A percentile compares a stretch with the other conserved stretches of the same genome.
Evolutionary conservation across 176 grass and related monocot genomes (phyloP).

Genomic region (Poa pratensis): DNA sequence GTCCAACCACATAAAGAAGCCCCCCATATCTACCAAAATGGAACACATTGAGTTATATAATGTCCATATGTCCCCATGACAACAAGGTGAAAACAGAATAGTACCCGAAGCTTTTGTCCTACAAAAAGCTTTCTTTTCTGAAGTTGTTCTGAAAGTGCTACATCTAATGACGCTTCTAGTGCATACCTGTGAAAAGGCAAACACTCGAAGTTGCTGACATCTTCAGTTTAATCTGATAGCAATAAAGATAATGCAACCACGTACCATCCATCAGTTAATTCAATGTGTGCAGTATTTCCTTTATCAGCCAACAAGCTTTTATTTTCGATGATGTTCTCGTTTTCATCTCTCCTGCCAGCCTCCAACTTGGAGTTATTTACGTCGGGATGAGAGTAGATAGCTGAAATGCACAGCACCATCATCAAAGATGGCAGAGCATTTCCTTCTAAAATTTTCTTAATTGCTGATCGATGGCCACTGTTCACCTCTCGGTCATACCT

Average conservation of each 20-base stretch:
- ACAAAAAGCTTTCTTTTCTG: constrained; percentile 77
- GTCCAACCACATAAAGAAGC: constrained; percentile 85
- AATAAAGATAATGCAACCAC: constrained; percentile 38
- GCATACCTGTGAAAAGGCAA: constrained; percentile 67
- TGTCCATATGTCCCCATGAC: constrained; percentile 29
- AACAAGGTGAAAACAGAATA: constrained; percentile 36
- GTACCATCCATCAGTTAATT: constrained; percentile 95
- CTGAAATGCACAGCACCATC: constrained; percentile 96
- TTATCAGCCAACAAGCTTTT: constrained; percentile 40
- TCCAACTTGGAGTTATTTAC: constrained; percentile 46
- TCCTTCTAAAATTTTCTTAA: constrained; percentile 93
- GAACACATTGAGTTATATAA: constrained; percentile 31
- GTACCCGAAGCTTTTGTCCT: constrained; percentile 98
- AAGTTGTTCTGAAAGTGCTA: constrained; percentile 68
- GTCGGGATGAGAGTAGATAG: constrained; percentile 62
- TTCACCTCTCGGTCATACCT: constrained; percentile 96
- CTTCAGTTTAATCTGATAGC: constrained; percentile 31
- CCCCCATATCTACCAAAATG: constrained; percentile 77
- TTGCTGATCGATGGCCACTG: constrained; percentile 78
- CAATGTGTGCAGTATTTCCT: constrained; percentile 59
- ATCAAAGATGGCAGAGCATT: constrained; percentile 85
- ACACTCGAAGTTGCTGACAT: constrained; percentile 10
- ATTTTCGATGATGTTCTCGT: constrained; percentile 33
- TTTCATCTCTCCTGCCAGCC: constrained; percentile 37
- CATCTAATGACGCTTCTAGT: constrained; percentile 73